Percentiles rank a stretch among this genome's conserved stretches.
These are phyloP conservation scores for Exophiala xenobiotica DNA, from an alignment of 2,329 filamentous ascomycete genomes.

Conservation along the genomic window DNA sequence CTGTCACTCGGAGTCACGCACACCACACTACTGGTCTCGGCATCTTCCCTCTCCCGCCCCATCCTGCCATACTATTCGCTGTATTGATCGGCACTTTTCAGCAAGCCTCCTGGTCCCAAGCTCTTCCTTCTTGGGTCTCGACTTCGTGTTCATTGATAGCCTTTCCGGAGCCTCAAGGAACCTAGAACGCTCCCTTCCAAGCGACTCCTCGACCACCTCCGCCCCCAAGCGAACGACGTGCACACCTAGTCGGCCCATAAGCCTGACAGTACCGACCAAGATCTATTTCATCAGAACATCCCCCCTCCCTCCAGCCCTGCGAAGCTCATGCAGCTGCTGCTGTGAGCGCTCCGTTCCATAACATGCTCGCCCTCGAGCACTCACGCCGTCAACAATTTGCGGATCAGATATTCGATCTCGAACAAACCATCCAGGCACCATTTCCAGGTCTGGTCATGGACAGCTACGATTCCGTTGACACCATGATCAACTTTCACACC, in stretches of 20 bases:
- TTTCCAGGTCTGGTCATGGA: slow-evolving; percentile 28
- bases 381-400: slow-evolving; percentile 22
- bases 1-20: too few relatives aligned
- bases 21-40: not conserved
- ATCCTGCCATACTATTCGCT: slow-evolving; percentile 11
- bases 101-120: slow-evolving; percentile 27
- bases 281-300: not conserved
- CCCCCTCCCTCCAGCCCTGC: not conserved
- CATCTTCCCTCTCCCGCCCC: slow-evolving; percentile 3
- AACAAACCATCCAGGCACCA: slow-evolving; percentile 25
- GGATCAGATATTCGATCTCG: slow-evolving; percentile 20
- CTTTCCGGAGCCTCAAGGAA: slow-evolving; percentile 13
- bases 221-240: slow-evolving; percentile 7
- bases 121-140: slow-evolving; percentile 13
- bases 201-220: not conserved
- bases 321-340: slow-evolving; percentile 15
- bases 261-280: slow-evolving; percentile 5
- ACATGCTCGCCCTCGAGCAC: slow-evolving; percentile 31
- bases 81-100: slow-evolving; percentile 29
- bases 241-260: slow-evolving; percentile 7
- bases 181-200: slow-evolving; percentile 9
- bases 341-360: slow-evolving; percentile 6
- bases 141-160: slow-evolving; percentile 11
- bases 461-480: slow-evolving; percentile 16
- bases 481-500: slow-evolving; percentile 24